These are phyloP conservation scores for Lactarius pseudohatsudake DNA, from an alignment of 768 basidiomycete species.

Conservation along the genomic window DNA sequence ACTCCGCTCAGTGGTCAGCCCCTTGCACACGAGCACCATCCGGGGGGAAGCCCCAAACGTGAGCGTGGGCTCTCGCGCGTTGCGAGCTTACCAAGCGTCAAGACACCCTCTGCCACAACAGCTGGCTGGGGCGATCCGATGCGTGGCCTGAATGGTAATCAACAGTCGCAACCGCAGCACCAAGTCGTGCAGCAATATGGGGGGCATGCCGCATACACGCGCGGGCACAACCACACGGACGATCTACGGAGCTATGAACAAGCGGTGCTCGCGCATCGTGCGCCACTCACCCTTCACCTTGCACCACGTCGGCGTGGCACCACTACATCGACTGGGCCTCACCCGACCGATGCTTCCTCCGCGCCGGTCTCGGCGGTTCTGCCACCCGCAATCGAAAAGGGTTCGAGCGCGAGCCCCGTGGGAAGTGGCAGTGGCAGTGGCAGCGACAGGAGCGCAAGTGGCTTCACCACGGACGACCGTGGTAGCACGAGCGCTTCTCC, in stretches of 20 bases:
- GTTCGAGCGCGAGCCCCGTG: conserved; percentile 26
- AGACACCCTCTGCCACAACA: conserved; percentile 53
- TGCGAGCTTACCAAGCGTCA: conserved; percentile 64
- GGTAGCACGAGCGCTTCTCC: conserved; percentile 22
- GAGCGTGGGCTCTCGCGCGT: conserved; percentile 52
- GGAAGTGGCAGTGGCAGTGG: conserved; percentile 32
- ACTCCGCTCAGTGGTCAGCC: conserved; percentile 53
- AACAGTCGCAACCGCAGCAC: conserved; percentile 5
- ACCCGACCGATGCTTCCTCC: background rate
- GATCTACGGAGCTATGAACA: conserved; percentile 73
- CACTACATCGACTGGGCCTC: conserved; percentile 20
- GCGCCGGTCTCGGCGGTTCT: background rate
- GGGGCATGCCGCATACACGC: conserved; percentile 25
- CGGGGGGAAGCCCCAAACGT: conserved; percentile 33
- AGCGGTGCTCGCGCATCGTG: conserved; percentile 67
- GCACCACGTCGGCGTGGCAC: conserved; percentile 41
- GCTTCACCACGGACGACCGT: conserved; percentile 20
- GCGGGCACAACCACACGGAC: conserved; percentile 45
- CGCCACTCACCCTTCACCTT: conserved; percentile 58
- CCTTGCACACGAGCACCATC: conserved; percentile 15
- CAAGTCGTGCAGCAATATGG: conserved; percentile 7
- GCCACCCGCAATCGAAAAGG: background rate
- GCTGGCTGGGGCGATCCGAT: conserved; percentile 22
- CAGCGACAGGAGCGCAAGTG: conserved; percentile 11
- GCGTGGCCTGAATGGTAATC: conserved; percentile 14